A percentile compares a stretch with the other conserved stretches of the same genome.
Evolutionary conservation across 306 rosid species (phyloP).

Genomic region (Cucumis cinereus): DNA sequence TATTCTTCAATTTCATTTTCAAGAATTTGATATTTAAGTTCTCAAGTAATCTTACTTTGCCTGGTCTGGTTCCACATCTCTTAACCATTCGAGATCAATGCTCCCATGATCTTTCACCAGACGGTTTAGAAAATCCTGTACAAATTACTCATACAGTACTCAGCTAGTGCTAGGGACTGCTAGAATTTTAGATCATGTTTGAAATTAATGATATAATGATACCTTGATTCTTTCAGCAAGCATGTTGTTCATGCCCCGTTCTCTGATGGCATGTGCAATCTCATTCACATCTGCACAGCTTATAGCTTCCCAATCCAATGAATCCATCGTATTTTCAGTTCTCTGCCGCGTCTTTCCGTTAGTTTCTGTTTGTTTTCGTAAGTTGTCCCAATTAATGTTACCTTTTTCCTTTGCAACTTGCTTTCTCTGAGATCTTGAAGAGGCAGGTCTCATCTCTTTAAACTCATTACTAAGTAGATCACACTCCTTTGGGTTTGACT

Average conservation of each 20-base stretch:
- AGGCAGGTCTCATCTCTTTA: slow-evolving; percentile 34
- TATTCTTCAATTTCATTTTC: slow-evolving; percentile 8
- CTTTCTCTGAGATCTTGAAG: slow-evolving; percentile 29
- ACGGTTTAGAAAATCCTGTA: slow-evolving; percentile 81
- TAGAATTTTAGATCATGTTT: not conserved
- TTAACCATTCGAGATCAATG: slow-evolving; percentile 85
- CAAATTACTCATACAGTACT: slow-evolving; percentile 21
- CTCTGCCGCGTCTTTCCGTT: slow-evolving; percentile 49
- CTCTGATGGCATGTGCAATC: slow-evolving; percentile 69
- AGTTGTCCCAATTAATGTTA: slow-evolving; percentile 55
- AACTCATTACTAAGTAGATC: slow-evolving; percentile 23
- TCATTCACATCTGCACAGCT: slow-evolving; percentile 67
- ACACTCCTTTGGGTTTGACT: slow-evolving; percentile 18
- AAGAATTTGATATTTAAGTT: slow-evolving; percentile 14
- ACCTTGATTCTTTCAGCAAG: slow-evolving; percentile 91
- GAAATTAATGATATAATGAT: not conserved
- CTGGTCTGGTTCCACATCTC: slow-evolving; percentile 95
- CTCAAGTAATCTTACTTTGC: slow-evolving; percentile 58
- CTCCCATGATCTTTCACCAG: slow-evolving; percentile 76
- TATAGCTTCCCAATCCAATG: slow-evolving; percentile 95
- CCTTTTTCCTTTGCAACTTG: slow-evolving; percentile 37
- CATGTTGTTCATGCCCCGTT: slow-evolving; percentile 91
- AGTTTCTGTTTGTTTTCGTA: slow-evolving; percentile 46
- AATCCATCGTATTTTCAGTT: slow-evolving; percentile 61
- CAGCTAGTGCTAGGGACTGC: not conserved